Conservation (phyloP, 2,329 filamentous ascomycete genomes). For the Penicillium sp. region DNA sequence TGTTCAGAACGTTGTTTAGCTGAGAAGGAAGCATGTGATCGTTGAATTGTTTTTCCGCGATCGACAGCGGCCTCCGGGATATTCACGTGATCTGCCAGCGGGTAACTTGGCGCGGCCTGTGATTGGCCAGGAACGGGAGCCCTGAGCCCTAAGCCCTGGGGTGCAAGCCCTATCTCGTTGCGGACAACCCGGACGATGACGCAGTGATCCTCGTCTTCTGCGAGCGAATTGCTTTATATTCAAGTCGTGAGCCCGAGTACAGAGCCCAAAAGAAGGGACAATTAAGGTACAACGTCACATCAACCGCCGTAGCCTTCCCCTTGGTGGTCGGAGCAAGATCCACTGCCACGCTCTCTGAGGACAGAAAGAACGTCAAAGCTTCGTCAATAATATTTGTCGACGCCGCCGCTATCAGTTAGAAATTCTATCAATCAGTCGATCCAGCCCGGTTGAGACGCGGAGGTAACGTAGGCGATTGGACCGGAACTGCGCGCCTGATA, state of each 20-base stretch:
- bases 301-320: no score
- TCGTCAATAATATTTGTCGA: no score
- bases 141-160: neutral
- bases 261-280: no score
- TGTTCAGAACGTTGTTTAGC: neutral
- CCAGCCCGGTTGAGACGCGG: no score
- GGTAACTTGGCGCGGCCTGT: neutral
- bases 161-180: neutral
- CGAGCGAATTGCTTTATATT: neutral
- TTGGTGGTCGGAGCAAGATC: neutral
- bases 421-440: neutral
- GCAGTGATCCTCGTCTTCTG: neutral
- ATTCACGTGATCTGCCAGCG: neutral
- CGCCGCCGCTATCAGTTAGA: no score
- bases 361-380: slow-evolving; percentile 1
- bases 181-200: neutral
- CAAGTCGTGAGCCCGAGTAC: no score
- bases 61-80: neutral
- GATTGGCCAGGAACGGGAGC: neutral
- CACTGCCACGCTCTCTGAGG: neutral
- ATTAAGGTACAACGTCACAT: neutral
- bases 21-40: neutral
- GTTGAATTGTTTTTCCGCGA: slow-evolving; percentile 5
- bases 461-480: slow-evolving; percentile 10
- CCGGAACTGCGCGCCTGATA: slow-evolving; percentile 5